These are phyloP conservation scores for Blastobotrys ciferrii DNA, from an alignment of 1,139 yeast species.

Conservation along the genomic window DNA sequence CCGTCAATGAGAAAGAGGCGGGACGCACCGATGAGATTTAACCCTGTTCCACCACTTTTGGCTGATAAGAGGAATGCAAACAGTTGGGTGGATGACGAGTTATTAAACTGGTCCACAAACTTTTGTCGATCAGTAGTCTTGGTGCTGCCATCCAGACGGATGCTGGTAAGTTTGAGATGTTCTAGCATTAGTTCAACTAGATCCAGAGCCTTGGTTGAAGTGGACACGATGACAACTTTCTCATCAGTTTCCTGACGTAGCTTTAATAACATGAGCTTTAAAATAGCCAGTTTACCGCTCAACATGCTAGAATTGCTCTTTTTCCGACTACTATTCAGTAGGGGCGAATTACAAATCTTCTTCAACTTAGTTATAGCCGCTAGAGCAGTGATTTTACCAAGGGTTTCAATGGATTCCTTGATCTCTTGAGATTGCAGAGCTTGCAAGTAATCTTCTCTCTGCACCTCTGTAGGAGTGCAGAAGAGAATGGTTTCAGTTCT, in stretches of 20 bases:
- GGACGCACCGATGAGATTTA: constrained; percentile 88
- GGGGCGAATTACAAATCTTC: constrained; percentile 83
- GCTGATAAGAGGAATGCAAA: constrained; percentile 81
- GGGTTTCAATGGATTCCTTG: constrained; percentile 6
- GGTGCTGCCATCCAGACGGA: constrained; percentile 83
- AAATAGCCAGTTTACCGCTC: constrained; percentile 39
- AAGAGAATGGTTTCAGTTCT: constrained; percentile 78
- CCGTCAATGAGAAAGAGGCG: constrained; percentile 79
- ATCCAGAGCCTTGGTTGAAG: constrained; percentile 85
- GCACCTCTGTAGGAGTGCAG: constrained; percentile 69
- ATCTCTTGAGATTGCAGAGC: constrained; percentile 43
- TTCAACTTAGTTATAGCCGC: constrained; percentile 71
- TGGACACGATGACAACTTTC: constrained; percentile 83
- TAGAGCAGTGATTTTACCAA: constrained; percentile 46
- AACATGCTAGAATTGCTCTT: constrained; percentile 2
- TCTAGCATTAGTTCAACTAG: constrained; percentile 59
- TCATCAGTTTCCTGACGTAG: constrained; percentile 47
- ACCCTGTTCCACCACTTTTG: constrained; percentile 92
- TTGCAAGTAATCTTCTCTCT: constrained; percentile 52
- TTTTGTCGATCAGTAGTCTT: constrained; percentile 61
- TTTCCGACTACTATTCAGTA: constrained; percentile 45
- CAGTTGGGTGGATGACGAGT: constrained; percentile 39
- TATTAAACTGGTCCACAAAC: constrained; percentile 71
- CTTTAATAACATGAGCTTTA: constrained; percentile 32
- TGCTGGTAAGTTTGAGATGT: constrained; percentile 50